These are phyloP conservation scores for Metschnikowia amazonensis DNA, from an alignment of 805 yeast species.

Conservation along the genomic window DNA sequence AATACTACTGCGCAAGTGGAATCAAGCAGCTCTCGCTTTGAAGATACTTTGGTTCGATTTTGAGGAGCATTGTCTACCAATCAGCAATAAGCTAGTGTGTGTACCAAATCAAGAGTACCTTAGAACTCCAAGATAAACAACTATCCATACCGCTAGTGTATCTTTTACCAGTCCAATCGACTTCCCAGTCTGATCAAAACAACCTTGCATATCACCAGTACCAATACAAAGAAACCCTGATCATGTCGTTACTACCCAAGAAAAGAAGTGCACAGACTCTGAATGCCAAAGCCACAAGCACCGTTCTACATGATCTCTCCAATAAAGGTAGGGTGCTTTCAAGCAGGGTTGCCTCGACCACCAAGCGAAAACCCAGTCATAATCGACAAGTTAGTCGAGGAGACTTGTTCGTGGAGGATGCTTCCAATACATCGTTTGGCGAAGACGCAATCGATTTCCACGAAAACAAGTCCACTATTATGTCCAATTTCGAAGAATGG, in stretches of 20 bases:
- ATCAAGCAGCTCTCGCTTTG: background rate
- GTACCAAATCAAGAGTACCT: too few species aligned
- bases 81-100: too few species aligned
- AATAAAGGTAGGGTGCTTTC: constrained; percentile 29
- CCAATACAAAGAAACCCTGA: too few species aligned
- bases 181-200: too few species aligned
- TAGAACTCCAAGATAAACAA: too few species aligned
- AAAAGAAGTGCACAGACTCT: constrained; percentile 17
- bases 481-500: constrained; percentile 47
- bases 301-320: constrained; percentile 27
- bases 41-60: too few species aligned
- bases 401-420: constrained; percentile 19
- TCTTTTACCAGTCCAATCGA: too few species aligned
- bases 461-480: constrained; percentile 40
- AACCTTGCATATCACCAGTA: too few species aligned
- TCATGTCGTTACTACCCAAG: constrained; percentile 21
- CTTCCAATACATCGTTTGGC: constrained; percentile 16
- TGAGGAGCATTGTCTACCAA: too few species aligned
- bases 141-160: too few species aligned
- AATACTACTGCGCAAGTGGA: background rate
- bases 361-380: constrained; percentile 22
- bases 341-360: constrained; percentile 18
- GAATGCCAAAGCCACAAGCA: constrained; percentile 14
- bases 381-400: constrained; percentile 20
- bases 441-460: constrained; percentile 42